Evolutionary conservation across 2,329 filamentous ascomycete species (phyloP), one percentile per base, ranked within the genome.

Genomic region (Aaosphaeria pasadenensis): DNA sequence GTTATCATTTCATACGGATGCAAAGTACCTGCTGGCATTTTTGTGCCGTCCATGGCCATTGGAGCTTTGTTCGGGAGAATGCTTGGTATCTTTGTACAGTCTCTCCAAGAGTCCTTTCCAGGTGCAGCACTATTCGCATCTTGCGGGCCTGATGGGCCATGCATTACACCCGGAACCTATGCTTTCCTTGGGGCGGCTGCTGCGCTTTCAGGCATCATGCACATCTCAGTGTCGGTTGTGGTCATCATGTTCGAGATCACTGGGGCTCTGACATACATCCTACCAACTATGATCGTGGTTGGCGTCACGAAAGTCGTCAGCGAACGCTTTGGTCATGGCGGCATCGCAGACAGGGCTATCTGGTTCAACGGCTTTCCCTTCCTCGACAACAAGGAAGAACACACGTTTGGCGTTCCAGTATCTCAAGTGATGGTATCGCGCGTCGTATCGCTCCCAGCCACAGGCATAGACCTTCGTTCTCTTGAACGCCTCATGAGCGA

Each of bases 181-280:
- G 94, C 94, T 5, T 95, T 99, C 58, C 79, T 99, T 0, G 94
- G 94, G 39, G 94, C 94, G 5, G 94, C 86, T 0, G 92, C 94
- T 2, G 89, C 94, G 0, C 77, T 99, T 28, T 92, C 88, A 67
- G 94, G 94, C 7, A 96, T 97, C 64, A 99, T 97, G 92, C 94
- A 97, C 70, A 88, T 99, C 53, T 96, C 92, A 0, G 85, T 99
- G 11, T 95, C 91, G 0, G 91, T 99, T 7, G 92, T 96, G 2
- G 94, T 99, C 62, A 99, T 99, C 70, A 97, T 99, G 94, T 97
- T 97, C 64, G 94, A 99, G 71, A 80, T 99, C 43, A 99, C 94
- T 0, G 94, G 94, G n/a, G 94, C 94, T 5, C 75, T 97, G 51
- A 96, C 91, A 1, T 99, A 99, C 65, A 97, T 99, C 55, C 76